These are phyloP conservation scores for Thelephora terrestris DNA, from an alignment of 1,284 basidiomycete species.

Conservation along the genomic window DNA sequence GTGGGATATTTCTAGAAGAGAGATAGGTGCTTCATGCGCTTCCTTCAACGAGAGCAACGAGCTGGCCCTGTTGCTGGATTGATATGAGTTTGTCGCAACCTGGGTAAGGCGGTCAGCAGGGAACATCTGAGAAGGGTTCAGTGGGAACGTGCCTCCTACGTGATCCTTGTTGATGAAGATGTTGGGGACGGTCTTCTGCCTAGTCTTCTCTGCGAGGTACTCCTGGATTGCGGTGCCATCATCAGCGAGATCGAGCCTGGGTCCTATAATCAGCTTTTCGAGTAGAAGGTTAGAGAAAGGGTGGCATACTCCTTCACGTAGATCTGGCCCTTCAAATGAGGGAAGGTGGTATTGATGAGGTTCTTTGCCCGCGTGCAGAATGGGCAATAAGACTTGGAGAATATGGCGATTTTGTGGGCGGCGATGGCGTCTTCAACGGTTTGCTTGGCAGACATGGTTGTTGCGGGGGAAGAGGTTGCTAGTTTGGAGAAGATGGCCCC, in stretches of 20 bases:
- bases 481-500: constrained; percentile 9
- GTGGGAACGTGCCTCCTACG: constrained; percentile 35
- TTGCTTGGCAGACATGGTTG: constrained; percentile 28
- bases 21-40: neutral
- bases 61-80: constrained; percentile 21
- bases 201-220: constrained; percentile 50
- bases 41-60: constrained; percentile 17
- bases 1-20: too few relatives aligned
- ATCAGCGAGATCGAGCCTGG: constrained; percentile 33
- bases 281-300: neutral
- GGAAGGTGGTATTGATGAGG: constrained; percentile 40
- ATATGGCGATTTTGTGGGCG: constrained; percentile 53
- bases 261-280: neutral
- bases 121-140: neutral
- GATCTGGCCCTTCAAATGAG: constrained; percentile 37
- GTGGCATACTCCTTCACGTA: constrained; percentile 41
- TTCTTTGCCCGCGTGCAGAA: constrained; percentile 51
- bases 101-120: neutral
- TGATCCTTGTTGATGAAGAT: constrained; percentile 54
- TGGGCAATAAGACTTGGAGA: constrained; percentile 59
- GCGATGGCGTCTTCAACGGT: constrained; percentile 39
- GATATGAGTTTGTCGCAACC: constrained; percentile 20
- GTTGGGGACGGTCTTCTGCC: constrained; percentile 57
- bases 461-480: constrained; percentile 21
- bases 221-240: constrained; percentile 50